Evolutionary conservation across 108 stramenopile genomes (phyloP).

Genomic region (Pelagomonas calceolata): DNA sequence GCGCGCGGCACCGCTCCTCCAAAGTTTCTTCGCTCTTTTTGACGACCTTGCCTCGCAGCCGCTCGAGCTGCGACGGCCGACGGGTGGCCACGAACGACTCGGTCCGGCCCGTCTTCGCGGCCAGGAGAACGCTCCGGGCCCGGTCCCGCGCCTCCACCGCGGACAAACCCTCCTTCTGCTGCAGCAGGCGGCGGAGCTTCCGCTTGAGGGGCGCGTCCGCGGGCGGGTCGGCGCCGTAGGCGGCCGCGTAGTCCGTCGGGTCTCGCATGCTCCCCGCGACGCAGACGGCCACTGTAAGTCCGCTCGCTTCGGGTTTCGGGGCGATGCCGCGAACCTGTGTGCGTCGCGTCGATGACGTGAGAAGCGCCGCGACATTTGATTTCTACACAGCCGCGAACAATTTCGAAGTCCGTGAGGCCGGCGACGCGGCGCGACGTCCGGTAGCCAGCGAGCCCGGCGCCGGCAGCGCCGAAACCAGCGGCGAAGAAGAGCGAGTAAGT

Average conservation of each 20-base stretch:
- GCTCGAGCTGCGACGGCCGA: too few relatives aligned
- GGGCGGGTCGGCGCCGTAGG: not conserved
- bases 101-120: not conserved
- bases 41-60: too few relatives aligned
- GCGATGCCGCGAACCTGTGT: too few relatives aligned
- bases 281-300: not conserved
- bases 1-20: too few relatives aligned
- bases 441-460: conserved; percentile 49
- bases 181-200: not conserved
- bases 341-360: too few relatives aligned
- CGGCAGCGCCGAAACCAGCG: conserved; percentile 50
- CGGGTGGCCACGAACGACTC: too few relatives aligned
- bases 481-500: conserved; percentile 40
- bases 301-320: not conserved
- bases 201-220: not conserved
- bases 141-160: not conserved
- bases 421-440: conserved; percentile 49
- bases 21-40: too few relatives aligned
- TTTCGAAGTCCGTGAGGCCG: conserved; percentile 44
- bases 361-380: too few relatives aligned
- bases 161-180: not conserved
- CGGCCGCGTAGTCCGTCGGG: not conserved
- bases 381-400: too few relatives aligned
- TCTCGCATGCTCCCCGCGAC: not conserved
- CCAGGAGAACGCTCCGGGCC: not conserved